Evolutionary conservation across 805 yeast species (phyloP), one percentile per base, ranked within the genome.

Genomic region (Lachancea mirantina): DNA sequence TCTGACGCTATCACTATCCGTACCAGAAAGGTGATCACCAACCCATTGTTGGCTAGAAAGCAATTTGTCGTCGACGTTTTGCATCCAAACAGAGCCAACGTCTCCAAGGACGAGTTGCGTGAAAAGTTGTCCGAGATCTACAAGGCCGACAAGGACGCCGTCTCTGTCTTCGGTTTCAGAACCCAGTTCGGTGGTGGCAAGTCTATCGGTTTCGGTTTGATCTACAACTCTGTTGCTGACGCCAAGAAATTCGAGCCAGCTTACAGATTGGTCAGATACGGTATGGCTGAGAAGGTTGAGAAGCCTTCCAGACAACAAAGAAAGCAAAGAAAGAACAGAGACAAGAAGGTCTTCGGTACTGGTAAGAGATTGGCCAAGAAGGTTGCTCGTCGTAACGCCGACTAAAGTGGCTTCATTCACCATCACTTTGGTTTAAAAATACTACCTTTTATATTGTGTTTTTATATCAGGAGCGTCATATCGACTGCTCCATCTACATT

Each of bases 291-390:
- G 58, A 87, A 84, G 80, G 88, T 81, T 62, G 96, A 89, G 72
- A 87, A 85, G 78, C 76, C 95, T 60, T 85, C 96, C 61, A 88
- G 97, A 87, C 96, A 88, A 77, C 98, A 92, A 78, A 85, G 98
- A 80, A 92, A 92, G 74, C 97, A 89, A 78, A 85, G 83, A 87
- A 89, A 92, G 88, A 92, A 92, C 95, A 87, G 96, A 78, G 95
- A 83, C 65, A 80, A 82, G 87, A 92, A 92, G 84, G 70, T 84
- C 81, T 87, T 89, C 64, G 99, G 99, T 81, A 92, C 98, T 62
- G 94, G 88, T 64, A 81, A 76, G 68, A 78, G 84, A 70, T 82
- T 79, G 70, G 94, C 95, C 70, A 88, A 87, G 78, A 79, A 73
- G 70, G 76, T 78, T 65, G 89, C 89, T 65, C 82, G 74, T 71